Percentiles rank a stretch among this genome's conserved stretches.
Evolutionary conservation across 2,329 filamentous ascomycete species (phyloP).

Genomic region (Parafenestella ontariensis): DNA sequence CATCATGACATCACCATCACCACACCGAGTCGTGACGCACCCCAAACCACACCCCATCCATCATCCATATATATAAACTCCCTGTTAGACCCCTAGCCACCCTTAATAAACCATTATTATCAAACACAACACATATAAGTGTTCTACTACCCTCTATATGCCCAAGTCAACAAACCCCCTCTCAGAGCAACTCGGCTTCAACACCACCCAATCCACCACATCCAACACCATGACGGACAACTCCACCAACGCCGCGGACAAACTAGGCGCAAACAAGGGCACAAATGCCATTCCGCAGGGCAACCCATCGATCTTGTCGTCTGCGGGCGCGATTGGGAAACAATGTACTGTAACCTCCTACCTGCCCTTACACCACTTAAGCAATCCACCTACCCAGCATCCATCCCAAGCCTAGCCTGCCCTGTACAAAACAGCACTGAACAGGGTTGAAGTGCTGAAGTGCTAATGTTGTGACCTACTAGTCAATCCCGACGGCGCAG

Average conservation of each 20-base stretch:
- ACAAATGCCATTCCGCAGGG: conserved; percentile 41
- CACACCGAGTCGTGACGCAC: conserved; percentile 11
- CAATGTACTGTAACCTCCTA: too few relatives aligned
- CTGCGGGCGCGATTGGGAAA: conserved; percentile 60
- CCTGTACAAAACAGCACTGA: neutral
- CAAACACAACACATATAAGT: neutral
- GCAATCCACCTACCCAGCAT: too few relatives aligned
- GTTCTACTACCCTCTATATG: conserved; percentile 8
- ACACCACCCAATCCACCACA: conserved; percentile 16
- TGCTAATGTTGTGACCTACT: neutral
- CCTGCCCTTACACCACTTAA: too few relatives aligned
- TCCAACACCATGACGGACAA: conserved; percentile 28
- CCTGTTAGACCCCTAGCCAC: too few relatives aligned
- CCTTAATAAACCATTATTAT: neutral
- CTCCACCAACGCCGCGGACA: conserved; percentile 33
- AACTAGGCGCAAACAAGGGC: conserved; percentile 36
- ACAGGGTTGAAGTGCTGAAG: too few relatives aligned
- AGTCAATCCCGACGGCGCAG: conserved; percentile 56
- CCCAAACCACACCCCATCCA: neutral
- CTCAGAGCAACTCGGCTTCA: conserved; percentile 24
- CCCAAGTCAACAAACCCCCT: conserved; percentile 34
- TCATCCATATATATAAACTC: too few relatives aligned
- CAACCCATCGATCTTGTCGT: conserved; percentile 55
- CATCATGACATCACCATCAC: conserved; percentile 28
- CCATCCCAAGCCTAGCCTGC: too few relatives aligned